Evolutionary conservation across 2,329 filamentous ascomycete species (phyloP), one percentile per base, ranked within the genome.

Genomic region (Aspergillus cejpii): DNA sequence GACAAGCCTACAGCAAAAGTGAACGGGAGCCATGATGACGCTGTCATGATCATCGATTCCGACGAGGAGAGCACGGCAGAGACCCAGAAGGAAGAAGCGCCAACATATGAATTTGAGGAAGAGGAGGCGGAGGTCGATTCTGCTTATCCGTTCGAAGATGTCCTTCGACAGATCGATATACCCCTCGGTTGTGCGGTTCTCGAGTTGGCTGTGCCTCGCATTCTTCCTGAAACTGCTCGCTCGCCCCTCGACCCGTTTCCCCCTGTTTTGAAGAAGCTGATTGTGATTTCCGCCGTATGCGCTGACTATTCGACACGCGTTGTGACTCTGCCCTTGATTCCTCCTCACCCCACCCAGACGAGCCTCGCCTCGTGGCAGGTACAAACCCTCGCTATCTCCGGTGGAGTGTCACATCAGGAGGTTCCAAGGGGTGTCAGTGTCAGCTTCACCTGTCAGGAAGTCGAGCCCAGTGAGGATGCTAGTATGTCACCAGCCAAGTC

Each of bases 81-180:
- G 27, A 49, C 51, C 24, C 41, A 50, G 24, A 50, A 58, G 33
- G 44, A 48, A 24, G 52, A 55, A 26, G 49, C 52, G 6, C 45
- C 56, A 3, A 51, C 44, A 5, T 56, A 67, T 28, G 64, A 74
- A 11, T 79, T 78, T 41, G 73, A 78, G 47, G 61, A 71, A 0
- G 73, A 78, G 31, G 77, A 81, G 43, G 56, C 57, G 29, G 79
- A 82, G 57, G 62, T 76, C n/a, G 77, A 82, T 49, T 70, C 75
- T 19, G 71, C 74, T 14, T 68, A 73, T 44, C 77, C 77, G 21
- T 81, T 75, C 47, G 70, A 74, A 37, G 66, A 69, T 17, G 69
- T 82, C 42, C 60, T 79, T 26, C 74, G 78, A 50, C 69, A 75
- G 28, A 57, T 81, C 39, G 74, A 80, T 49, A 69, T 83, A 28